Base-by-base conservation (phyloP, 2,329 filamentous ascomycete genomes). In the Xylaria sp. region DNA sequence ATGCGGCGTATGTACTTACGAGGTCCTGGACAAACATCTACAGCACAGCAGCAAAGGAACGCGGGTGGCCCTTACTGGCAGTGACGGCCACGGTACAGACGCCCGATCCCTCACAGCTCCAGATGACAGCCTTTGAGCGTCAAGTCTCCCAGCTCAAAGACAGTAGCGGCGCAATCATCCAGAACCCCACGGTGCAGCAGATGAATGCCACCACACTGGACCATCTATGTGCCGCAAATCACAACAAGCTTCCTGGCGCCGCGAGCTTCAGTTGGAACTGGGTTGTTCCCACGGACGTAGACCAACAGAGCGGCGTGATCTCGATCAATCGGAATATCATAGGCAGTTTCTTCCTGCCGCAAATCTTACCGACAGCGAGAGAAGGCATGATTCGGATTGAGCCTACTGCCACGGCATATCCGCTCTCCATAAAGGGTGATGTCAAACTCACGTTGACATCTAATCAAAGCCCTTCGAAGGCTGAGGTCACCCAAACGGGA, bases 201-300 rank as follows among this genome's bases (percentile, higher is more conserved):
- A 11, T 13, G 18, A 50, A 48, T 19, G 42, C 23, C 34, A 50
- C 23, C 42, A 58, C 56, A n/a, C 44, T 58, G 4, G 44, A 58
- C 35, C 23, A 54, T 23, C 16, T 58, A 3, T 58, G 56, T n/a
- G 51, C 44, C 4, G 52, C 50, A 2, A 44, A 58, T n/a, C 3
- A 50, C 10, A 18, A 54, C 18, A 9, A n/a, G 13, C 51, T 49
- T 10, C 56, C 56, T 11, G 48, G 48, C 13, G 19, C 55, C n/a
- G 19, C 23, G 18, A 52, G 37, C 37, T 58, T 58, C 30, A 54
- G 11, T 11, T 58, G 56, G 56, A 58, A 58, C 30, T 58, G 56
- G 56, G 13, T 58, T 5, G 6, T 47, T 23, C 55, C 48, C n/a
- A 46, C 34, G 2, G 51, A 54, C 2, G 34, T 54, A n/a, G 23